Conservation (phyloP, 805 yeast species). For the Helenozyma rhizophorensis region DNA sequence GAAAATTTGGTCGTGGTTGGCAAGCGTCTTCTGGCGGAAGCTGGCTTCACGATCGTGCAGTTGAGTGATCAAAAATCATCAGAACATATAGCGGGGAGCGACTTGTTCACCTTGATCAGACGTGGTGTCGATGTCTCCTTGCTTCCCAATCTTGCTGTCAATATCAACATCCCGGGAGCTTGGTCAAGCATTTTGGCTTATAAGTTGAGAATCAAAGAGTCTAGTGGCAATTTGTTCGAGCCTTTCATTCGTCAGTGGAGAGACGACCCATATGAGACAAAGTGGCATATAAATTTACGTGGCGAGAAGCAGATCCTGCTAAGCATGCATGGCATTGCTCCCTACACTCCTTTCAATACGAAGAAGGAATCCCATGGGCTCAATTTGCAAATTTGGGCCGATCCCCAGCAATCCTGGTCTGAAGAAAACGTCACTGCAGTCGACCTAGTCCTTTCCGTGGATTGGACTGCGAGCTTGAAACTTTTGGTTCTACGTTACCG, state of each 20-base stretch:
- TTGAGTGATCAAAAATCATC: constrained; percentile 20
- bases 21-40: constrained; percentile 18
- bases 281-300: constrained; percentile 64
- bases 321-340: constrained; percentile 64
- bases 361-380: constrained; percentile 14
- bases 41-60: constrained; percentile 37
- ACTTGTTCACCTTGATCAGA: constrained; percentile 34
- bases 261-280: constrained; percentile 64
- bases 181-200: constrained; percentile 63
- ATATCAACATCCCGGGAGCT: constrained; percentile 49
- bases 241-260: constrained; percentile 70
- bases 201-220: constrained; percentile 24
- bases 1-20: constrained; percentile 47
- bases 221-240: constrained; percentile 31
- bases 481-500: constrained; percentile 74
- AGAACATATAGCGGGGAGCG: constrained; percentile 21
- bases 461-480: constrained; percentile 57
- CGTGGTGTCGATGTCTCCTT: constrained; percentile 37
- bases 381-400: constrained; percentile 43
- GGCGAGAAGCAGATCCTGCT: constrained; percentile 23
- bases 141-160: constrained; percentile 40
- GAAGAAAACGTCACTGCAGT: constrained; percentile 17
- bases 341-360: constrained; percentile 54
- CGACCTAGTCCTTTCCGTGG: constrained; percentile 43
- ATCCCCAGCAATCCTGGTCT: constrained; percentile 24